Conservation (phyloP, 2,329 filamentous ascomycete genomes). For the Fusarium temperatum region DNA sequence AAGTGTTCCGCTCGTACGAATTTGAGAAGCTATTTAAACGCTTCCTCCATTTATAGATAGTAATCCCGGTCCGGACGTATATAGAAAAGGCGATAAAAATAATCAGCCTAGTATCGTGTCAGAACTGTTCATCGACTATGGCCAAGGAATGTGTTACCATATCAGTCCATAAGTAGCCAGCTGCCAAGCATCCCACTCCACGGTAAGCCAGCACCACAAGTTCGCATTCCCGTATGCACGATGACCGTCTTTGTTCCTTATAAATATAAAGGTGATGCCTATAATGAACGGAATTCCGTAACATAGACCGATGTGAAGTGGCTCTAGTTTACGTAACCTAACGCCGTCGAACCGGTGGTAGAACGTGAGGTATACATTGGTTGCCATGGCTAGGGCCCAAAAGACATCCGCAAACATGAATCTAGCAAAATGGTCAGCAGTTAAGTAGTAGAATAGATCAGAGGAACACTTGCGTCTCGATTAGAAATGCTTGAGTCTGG, state of each 20-base stretch:
- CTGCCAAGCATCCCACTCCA: slow-evolving; percentile 18
- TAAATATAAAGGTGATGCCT: neutral
- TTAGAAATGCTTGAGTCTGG: slow-evolving; percentile 8
- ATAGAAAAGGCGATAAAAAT: neutral
- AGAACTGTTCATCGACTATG: neutral
- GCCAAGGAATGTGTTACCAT: neutral
- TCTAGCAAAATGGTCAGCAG: neutral
- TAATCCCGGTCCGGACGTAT: neutral
- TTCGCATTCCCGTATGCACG: slow-evolving; percentile 4
- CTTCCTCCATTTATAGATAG: slow-evolving; percentile 9
- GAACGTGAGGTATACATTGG: slow-evolving; percentile 12
- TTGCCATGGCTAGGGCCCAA: slow-evolving; percentile 7
- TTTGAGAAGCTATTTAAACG: neutral
- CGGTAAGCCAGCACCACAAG: slow-evolving; percentile 14
- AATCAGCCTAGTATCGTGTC: neutral
- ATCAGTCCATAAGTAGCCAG: slow-evolving; percentile 14
- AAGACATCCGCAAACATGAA: slow-evolving; percentile 20
- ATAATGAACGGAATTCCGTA: slow-evolving; percentile 7
- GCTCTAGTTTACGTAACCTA: neutral
- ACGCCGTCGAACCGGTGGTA: neutral
- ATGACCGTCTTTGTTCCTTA: neutral
- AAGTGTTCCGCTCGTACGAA: neutral
- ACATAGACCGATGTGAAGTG: neutral
- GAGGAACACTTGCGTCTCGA: neutral
- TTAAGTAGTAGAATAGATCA: neutral